phyloP scores from a whole-genome alignment of 73 alveolate species.

The Symbiodinium natans region DNA sequence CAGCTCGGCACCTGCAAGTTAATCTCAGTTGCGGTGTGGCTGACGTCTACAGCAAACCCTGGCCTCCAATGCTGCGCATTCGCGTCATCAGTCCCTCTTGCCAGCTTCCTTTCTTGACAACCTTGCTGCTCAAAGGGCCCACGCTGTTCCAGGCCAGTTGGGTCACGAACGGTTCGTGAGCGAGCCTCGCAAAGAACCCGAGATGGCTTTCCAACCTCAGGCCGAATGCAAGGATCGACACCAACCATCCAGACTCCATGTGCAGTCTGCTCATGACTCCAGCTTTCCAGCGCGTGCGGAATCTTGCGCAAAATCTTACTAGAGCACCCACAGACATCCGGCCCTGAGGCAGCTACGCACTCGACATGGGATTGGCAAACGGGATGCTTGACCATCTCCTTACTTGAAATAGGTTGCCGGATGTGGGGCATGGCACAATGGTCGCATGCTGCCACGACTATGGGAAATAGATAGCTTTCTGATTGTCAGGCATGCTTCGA shows the following conservation, averaged over 20 bases:
- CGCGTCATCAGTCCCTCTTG: slow-evolving; percentile 76
- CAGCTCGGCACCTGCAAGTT: neutral
- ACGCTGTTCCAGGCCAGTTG: neutral
- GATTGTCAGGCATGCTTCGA: neutral
- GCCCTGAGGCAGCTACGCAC: slow-evolving; percentile 13
- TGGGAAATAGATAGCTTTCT: no score
- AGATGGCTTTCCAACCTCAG: slow-evolving; percentile 53
- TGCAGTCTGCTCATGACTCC: no score
- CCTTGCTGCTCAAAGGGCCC: neutral
- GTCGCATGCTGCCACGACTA: neutral
- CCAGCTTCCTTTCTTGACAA: slow-evolving; percentile 84
- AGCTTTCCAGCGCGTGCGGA: neutral
- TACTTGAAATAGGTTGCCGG: neutral
- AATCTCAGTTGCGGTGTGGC: neutral
- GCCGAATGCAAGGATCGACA: neutral
- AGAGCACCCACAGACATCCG: neutral
- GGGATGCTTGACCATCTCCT: slow-evolving; percentile 92
- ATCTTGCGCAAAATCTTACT: no score
- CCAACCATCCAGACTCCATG: neutral
- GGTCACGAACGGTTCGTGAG: neutral
- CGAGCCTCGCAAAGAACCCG: slow-evolving; percentile 60
- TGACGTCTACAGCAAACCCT: neutral
- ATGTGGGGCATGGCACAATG: neutral
- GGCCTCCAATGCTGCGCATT: slow-evolving; percentile 35
- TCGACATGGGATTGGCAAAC: slow-evolving; percentile 53